Conservation (phyloP, 2,329 filamentous ascomycete species). For the Metarhizium guizhouense region DNA sequence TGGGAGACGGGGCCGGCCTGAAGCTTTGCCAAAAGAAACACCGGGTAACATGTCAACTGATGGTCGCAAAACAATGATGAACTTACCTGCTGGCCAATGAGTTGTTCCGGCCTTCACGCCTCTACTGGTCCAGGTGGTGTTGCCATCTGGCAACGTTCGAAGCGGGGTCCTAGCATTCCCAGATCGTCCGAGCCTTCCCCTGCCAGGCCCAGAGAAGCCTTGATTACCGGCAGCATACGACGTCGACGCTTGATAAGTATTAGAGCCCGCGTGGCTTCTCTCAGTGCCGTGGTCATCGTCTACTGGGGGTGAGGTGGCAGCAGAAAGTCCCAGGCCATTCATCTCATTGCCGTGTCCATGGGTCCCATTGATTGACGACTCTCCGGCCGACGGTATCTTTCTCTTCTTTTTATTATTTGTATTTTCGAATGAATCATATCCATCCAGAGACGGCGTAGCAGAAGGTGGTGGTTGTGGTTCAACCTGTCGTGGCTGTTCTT, state of each 20-base stretch:
- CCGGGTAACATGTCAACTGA: background rate
- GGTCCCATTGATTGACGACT: constrained; percentile 40
- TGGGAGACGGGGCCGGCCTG: background rate
- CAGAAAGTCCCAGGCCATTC: constrained; percentile 26
- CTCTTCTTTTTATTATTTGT: constrained; percentile 99
- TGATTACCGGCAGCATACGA: constrained; percentile 39
- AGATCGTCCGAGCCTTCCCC: constrained; percentile 70
- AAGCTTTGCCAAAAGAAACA: background rate
- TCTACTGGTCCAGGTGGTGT: constrained; percentile 45
- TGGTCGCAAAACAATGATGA: background rate
- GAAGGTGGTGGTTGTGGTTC: constrained; percentile 54
- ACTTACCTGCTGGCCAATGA: constrained; percentile 39
- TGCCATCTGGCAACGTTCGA: constrained; percentile 49
- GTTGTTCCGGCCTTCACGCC: constrained; percentile 35
- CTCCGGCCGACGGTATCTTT: constrained; percentile 87
- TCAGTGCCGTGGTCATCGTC: constrained; percentile 23
- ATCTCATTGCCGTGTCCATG: constrained; percentile 30
- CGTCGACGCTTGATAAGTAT: constrained; percentile 28
- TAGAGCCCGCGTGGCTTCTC: constrained; percentile 13
- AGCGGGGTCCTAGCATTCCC: constrained; percentile 54
- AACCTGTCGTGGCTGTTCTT: constrained; percentile 34
- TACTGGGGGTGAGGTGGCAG: constrained; percentile 12
- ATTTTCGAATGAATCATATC: constrained; percentile 96
- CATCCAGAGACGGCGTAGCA: constrained; percentile 65
- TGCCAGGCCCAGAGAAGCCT: constrained; percentile 75